Evolutionary conservation across 345 rosid species (phyloP), one percentile per base, ranked within the genome.

Genomic region (Acer saccharum): DNA sequence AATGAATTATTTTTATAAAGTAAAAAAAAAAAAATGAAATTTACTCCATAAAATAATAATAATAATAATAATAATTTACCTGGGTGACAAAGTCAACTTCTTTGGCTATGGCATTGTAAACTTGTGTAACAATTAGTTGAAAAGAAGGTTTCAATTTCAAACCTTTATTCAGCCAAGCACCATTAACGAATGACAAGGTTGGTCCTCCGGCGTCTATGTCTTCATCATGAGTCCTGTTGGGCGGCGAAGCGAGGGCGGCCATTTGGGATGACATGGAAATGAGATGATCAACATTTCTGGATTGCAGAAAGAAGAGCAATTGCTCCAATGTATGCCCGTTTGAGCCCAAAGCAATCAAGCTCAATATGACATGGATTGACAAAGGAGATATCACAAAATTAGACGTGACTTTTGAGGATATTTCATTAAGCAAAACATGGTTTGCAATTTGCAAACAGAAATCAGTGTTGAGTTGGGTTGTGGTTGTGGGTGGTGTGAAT

Each of bases 21-120:
- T 32, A 32, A 32, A 7, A 2, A 9, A n/a, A n/a, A n/a, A n/a
- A n/a, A n/a, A n/a, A n/a, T n/a, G n/a, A n/a, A n/a, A n/a, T n/a
- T n/a, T n/a, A n/a, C n/a, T n/a, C n/a, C n/a, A n/a, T n/a, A n/a
- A n/a, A 43, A 43, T 25, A 25, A 25, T 1, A 25, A 25, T 25
- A 25, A 25, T 1, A 29, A 29, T 2, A 29, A 29, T 0, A 29
- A 32, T 41, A 43, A 43, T 4, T 41, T 41, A 74, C 81, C 83
- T 77, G 52, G n/a, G 20, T n/a, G 6, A n/a, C 74, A 29, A 77
- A 80, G 74, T 77, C 77, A 52, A 71, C 80, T 44, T 70, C 60
- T 46, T 78, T 60, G 63, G 62, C 66, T 48, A 43, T 79, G 58
- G 76, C 76, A 41, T 50, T 18, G 58, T 66, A 81, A 8, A 23